phyloP scores from a whole-genome alignment of 2,329 filamentous ascomycete species.

The Botrytis squamosa region DNA sequence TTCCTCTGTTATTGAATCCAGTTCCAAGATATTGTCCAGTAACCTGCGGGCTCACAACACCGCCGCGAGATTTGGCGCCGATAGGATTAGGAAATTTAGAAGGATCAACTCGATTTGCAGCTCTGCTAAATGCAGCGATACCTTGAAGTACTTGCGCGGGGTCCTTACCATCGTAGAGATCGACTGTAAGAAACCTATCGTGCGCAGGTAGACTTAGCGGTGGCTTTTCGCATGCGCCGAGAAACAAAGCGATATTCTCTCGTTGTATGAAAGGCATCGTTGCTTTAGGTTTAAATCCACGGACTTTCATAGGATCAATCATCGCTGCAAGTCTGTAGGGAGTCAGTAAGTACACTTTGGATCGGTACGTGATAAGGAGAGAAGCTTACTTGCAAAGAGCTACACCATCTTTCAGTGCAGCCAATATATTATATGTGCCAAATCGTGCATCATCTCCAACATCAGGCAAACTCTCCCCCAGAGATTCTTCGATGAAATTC shows the following conservation, averaged over 20 bases:
- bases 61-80: constrained; percentile 63
- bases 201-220: constrained; percentile 88
- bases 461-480: constrained; percentile 70
- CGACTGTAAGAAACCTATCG: constrained; percentile 95
- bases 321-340: constrained; percentile 70
- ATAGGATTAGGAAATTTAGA: constrained; percentile 71
- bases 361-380: not conserved
- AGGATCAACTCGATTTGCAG: constrained; percentile 74
- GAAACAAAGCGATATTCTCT: constrained; percentile 98
- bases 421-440: constrained; percentile 61
- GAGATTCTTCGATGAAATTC: constrained; percentile 77
- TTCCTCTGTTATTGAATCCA: constrained; percentile 43
- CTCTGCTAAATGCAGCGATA: constrained; percentile 84
- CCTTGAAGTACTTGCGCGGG: constrained; percentile 95
- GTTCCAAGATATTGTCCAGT: constrained; percentile 52
- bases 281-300: constrained; percentile 82
- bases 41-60: constrained; percentile 62
- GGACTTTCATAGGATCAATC: constrained; percentile 69
- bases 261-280: constrained; percentile 98
- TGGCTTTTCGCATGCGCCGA: constrained; percentile 79
- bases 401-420: constrained; percentile 84
- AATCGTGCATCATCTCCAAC: constrained; percentile 44
- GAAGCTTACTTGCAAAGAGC: constrained; percentile 79
- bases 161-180: constrained; percentile 93
- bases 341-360: constrained; percentile 25